Evolutionary conservation across 2,329 filamentous ascomycete species (phyloP).

Genomic region (Trichoderma cornu-damae): DNA sequence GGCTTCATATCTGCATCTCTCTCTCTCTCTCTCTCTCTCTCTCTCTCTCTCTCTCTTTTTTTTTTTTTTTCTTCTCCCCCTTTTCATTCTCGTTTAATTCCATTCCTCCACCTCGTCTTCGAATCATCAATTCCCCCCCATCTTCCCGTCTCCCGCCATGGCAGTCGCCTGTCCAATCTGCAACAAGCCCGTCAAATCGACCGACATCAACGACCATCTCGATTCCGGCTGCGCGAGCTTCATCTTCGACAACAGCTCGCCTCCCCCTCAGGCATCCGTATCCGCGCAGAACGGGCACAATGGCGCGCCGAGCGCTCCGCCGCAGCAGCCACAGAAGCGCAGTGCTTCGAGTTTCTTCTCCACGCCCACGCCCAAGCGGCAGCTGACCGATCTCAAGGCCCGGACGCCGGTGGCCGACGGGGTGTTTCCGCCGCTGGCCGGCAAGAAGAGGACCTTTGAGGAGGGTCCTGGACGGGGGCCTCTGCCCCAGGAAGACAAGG

Average conservation of each 20-base stretch:
- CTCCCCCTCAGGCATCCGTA: constrained; percentile 31
- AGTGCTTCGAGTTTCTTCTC: constrained; percentile 57
- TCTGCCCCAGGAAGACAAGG: constrained; percentile 1
- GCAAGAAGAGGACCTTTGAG: constrained; percentile 50
- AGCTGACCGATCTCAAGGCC: constrained; percentile 30
- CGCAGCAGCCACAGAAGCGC: constrained; percentile 45
- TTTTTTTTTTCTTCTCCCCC: background rate
- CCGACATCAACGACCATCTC: constrained; percentile 83
- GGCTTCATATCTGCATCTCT: background rate
- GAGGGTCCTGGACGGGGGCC: constrained; percentile 44
- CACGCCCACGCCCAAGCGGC: constrained; percentile 54
- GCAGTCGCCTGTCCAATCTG: constrained; percentile 73
- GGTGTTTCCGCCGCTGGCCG: constrained; percentile 29
- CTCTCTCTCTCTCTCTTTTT: background rate
- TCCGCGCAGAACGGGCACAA: too few species aligned
- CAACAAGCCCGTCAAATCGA: constrained; percentile 62
- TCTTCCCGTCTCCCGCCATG: constrained; percentile 8
- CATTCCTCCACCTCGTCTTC: too few species aligned
- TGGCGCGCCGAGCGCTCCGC: constrained; percentile 25
- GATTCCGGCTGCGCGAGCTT: constrained; percentile 74
- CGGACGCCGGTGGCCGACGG: constrained; percentile 34
- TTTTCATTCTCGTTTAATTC: too few species aligned
- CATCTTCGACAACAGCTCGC: constrained; percentile 48
- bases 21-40: too few species aligned
- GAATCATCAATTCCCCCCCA: too few species aligned